Base-by-base conservation (phyloP, 768 basidiomycete genomes). In the Mycena floridula region DNA sequence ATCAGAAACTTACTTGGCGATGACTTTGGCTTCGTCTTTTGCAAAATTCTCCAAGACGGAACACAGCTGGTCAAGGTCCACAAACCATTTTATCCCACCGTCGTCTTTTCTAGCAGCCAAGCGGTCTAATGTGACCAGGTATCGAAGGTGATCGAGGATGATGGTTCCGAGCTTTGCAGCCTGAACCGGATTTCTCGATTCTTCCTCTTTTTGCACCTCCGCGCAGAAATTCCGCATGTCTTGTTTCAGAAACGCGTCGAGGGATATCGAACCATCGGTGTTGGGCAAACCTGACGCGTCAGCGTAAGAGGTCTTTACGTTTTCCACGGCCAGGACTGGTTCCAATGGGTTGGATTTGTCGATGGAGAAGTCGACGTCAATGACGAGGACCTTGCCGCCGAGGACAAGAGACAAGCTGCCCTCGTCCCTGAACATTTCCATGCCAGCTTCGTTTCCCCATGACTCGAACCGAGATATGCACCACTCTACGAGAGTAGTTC, bases 321-420 rank as follows among this genome's bases (percentile, higher is more conserved):
- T 73, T 0, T 74, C 70, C 20, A 81, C 72, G 18, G 59, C 61
- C 21, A 81, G 54, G 11, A 48, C 58, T 4, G 76, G 71, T 16
- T 56, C 56, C 13, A 55, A 50, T 0, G 65, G 57, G 37, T 72
- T 58, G 9, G 58, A 56, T 20, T 60, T 64, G 47, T 74, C 64
- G 46, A 81, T 59, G 12, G 66, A 55, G 50, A 90, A 74, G 52
- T 86, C 82, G 47, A 89, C 71, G 57, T 90, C 88, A 43, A 89
- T 64, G 25, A 89, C 86, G 8, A 90, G 65, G n/a, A 88, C 79
- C 58, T 87, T 87, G 2, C 88, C 88, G 3, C 80, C 88, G 27
- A 89, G 72, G 16, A 82, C 73, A 28, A 87, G 64, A 0, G 73
- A 81, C 30, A 73, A 65, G 21, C 66, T 65, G 13, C 73, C 74